Conservation (phyloP, 164 flowering plant species). For the Magnolia kwangsiensis region DNA sequence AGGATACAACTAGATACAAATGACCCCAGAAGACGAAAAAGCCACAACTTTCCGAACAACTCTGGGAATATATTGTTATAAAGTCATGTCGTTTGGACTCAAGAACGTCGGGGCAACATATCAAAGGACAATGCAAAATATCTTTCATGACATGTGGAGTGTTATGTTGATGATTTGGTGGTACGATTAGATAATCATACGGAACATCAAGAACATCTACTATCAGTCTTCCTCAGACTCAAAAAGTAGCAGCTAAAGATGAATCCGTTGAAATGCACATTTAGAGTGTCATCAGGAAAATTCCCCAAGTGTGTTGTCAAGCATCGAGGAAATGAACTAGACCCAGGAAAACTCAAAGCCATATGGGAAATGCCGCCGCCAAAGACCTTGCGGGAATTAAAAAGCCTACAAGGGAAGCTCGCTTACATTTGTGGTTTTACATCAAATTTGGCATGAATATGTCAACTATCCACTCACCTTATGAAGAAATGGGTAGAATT, state of each 20-base stretch:
- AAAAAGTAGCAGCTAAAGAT: no score
- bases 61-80: no score
- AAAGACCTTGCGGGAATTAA: not conserved
- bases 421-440: not conserved
- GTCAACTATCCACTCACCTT: not conserved
- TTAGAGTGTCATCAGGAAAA: not conserved
- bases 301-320: not conserved
- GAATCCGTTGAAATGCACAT: no score
- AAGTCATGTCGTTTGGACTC: no score
- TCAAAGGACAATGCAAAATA: not conserved
- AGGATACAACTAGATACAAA: no score
- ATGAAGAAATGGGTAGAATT: not conserved
- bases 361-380: not conserved
- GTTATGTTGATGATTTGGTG: not conserved
- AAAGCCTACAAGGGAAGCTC: not conserved
- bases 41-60: no score
- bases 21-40: no score
- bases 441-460: not conserved
- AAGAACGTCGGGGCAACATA: no score
- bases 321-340: not conserved
- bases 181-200: not conserved
- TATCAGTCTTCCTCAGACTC: no score
- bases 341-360: not conserved
- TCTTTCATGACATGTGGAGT: conserved; percentile 2
- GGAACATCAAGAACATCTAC: not conserved